phyloP scores from a whole-genome alignment of 805 yeast genomes.

The Ogataea philodendri region DNA sequence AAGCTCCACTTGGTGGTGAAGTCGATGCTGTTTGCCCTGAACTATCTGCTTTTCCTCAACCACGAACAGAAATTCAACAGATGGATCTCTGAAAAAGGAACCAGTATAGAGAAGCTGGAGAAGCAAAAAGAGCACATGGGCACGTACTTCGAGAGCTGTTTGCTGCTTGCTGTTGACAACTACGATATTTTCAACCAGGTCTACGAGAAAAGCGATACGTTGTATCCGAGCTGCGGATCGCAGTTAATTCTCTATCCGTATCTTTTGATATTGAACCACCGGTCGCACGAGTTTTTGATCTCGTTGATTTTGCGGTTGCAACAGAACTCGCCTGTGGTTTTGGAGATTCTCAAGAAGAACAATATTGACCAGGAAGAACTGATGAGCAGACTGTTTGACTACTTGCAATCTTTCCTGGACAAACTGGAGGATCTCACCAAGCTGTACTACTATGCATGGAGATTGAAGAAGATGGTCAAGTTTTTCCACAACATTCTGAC shows the following conservation, averaged over 20 bases:
- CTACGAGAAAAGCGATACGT: conserved; percentile 28
- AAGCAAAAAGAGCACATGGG: conserved; percentile 33
- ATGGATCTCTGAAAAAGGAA: conserved; percentile 30
- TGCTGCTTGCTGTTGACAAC: conserved; percentile 38
- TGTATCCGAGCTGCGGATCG: conserved; percentile 38
- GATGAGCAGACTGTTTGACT: conserved; percentile 33
- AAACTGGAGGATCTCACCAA: conserved; percentile 38
- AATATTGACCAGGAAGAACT: conserved; percentile 36
- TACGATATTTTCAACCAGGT: conserved; percentile 36
- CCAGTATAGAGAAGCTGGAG: conserved; percentile 31
- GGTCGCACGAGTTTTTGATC: conserved; percentile 58
- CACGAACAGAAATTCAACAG: conserved; percentile 38
- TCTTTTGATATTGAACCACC: conserved; percentile 51
- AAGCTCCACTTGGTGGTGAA: conserved; percentile 38
- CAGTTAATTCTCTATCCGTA: conserved; percentile 50
- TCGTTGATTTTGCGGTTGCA: conserved; percentile 49
- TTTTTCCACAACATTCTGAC: conserved; percentile 37
- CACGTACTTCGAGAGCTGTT: conserved; percentile 36
- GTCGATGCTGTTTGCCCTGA: conserved; percentile 48
- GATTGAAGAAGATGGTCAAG: conserved; percentile 41
- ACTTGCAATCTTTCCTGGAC: conserved; percentile 35
- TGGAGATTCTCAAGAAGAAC: conserved; percentile 34
- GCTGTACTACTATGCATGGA: conserved; percentile 46
- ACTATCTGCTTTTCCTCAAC: conserved; percentile 43
- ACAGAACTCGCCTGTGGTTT: conserved; percentile 35